Evolutionary conservation across 78 protist genomes (phyloP).

Genomic region (Dictyostelium brefeldianum): DNA sequence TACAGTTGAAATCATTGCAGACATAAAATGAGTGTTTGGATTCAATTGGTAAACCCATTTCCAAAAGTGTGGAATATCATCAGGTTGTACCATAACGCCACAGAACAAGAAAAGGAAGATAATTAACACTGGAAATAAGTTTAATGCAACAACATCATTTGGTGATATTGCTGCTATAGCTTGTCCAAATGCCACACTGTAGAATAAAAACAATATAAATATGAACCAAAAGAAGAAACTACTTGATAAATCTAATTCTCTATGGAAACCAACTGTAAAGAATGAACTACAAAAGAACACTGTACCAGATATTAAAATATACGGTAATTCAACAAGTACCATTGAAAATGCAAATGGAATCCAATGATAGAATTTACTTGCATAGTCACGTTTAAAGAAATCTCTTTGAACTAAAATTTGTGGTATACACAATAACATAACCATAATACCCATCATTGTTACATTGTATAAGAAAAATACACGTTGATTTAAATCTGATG

Average conservation of each 20-base stretch:
- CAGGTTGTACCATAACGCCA: slow-evolving; percentile 65
- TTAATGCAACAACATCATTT: slow-evolving; percentile 52
- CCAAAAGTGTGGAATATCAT: slow-evolving; percentile 42
- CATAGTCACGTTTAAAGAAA: slow-evolving; percentile 56
- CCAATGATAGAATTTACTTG: slow-evolving; percentile 66
- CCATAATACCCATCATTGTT: slow-evolving; percentile 26
- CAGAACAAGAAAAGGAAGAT: slow-evolving; percentile 67
- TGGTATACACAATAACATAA: slow-evolving; percentile 50
- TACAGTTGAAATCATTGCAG: slow-evolving; percentile 62
- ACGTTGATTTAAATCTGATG: slow-evolving; percentile 32
- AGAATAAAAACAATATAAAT: slow-evolving; percentile 37
- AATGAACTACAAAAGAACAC: slow-evolving; percentile 36
- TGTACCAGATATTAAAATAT: slow-evolving; percentile 34
- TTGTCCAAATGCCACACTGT: slow-evolving; percentile 64
- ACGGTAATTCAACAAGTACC: slow-evolving; percentile 67
- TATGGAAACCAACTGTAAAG: slow-evolving; percentile 57
- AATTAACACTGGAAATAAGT: slow-evolving; percentile 36
- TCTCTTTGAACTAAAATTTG: slow-evolving; percentile 47
- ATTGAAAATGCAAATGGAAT: slow-evolving; percentile 54
- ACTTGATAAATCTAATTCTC: not conserved
- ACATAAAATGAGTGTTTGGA: slow-evolving; percentile 42
- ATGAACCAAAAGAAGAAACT: slow-evolving; percentile 61
- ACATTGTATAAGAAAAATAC: slow-evolving; percentile 45
- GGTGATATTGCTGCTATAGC: slow-evolving; percentile 42
- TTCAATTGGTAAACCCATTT: slow-evolving; percentile 42